Percentiles rank a stretch among this genome's conserved stretches.
Evolutionary conservation across 1,284 basidiomycete genomes (phyloP).

Genomic region (Waitea zeae): DNA sequence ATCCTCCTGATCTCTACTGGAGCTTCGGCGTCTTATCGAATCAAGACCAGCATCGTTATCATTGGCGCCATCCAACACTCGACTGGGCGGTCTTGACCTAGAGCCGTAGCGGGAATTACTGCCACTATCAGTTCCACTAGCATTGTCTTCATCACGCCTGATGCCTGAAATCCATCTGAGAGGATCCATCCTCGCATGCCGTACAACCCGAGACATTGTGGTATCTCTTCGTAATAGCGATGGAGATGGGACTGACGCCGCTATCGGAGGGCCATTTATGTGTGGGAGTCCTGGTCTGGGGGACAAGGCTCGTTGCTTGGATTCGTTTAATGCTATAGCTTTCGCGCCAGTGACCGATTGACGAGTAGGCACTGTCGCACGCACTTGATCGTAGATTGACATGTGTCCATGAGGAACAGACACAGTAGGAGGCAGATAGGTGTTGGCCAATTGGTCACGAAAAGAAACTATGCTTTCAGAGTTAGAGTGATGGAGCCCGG

Average conservation of each 20-base stretch:
- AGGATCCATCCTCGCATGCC: background rate
- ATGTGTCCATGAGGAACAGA: background rate
- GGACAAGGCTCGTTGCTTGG: no score
- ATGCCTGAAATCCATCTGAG: background rate
- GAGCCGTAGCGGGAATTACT: no score
- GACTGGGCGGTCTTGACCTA: background rate
- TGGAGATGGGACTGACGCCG: no score
- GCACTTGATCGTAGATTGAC: background rate
- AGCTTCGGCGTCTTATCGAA: conserved; percentile 7
- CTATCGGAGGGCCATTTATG: no score
- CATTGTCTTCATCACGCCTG: background rate
- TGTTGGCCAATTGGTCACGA: conserved; percentile 1
- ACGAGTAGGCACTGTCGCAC: background rate
- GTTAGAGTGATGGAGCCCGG: background rate
- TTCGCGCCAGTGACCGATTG: background rate
- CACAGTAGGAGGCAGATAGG: background rate
- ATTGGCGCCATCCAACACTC: no score
- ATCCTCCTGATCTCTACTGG: background rate
- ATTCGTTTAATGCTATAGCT: background rate
- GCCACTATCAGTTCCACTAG: background rate
- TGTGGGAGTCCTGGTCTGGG: no score
- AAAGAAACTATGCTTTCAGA: background rate
- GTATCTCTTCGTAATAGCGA: background rate
- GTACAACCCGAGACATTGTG: background rate
- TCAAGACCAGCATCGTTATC: no score